phyloP scores from a whole-genome alignment of 495 filamentous ascomycete species.

The Lasiosphaeria miniovina region DNA sequence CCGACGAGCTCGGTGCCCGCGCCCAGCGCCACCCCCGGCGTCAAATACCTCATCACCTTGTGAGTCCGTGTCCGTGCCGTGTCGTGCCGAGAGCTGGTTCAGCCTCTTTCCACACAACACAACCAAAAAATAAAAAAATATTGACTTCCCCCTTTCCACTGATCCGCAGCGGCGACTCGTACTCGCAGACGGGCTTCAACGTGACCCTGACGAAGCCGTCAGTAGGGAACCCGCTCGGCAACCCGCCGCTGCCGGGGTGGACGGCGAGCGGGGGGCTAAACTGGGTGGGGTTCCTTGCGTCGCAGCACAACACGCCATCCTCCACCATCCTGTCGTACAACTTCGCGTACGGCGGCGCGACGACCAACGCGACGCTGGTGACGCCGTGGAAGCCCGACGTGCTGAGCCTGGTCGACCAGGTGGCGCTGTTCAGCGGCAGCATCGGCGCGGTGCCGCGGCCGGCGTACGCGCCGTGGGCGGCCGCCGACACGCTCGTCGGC shows the following conservation, averaged over 20 bases:
- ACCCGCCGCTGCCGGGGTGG: constrained; percentile 62
- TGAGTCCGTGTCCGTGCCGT: constrained; percentile 7
- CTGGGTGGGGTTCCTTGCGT: constrained; percentile 67
- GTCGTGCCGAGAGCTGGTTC: too few relatives aligned
- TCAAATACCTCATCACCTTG: constrained; percentile 37
- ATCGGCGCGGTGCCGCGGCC: constrained; percentile 26
- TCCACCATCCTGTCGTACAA: constrained; percentile 62
- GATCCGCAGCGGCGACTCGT: constrained; percentile 47
- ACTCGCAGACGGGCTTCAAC: constrained; percentile 63
- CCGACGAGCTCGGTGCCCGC: background rate
- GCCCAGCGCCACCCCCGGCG: constrained; percentile 4
- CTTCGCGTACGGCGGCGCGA: constrained; percentile 67
- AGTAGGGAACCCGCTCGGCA: constrained; percentile 68
- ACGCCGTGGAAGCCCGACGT: constrained; percentile 45
- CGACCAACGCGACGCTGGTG: constrained; percentile 60
- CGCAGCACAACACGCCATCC: constrained; percentile 51
- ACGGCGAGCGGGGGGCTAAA: constrained; percentile 59
- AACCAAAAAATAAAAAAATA: background rate
- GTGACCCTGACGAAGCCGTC: constrained; percentile 57
- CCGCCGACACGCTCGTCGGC: constrained; percentile 59
- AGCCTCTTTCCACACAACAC: background rate
- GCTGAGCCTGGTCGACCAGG: constrained; percentile 57
- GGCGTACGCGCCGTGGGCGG: constrained; percentile 55
- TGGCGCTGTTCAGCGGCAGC: constrained; percentile 46
- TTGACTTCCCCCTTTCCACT: constrained; percentile 3